Evolutionary conservation across 768 basidiomycete species (phyloP).

Genomic region (Dentipellis sp.): DNA sequence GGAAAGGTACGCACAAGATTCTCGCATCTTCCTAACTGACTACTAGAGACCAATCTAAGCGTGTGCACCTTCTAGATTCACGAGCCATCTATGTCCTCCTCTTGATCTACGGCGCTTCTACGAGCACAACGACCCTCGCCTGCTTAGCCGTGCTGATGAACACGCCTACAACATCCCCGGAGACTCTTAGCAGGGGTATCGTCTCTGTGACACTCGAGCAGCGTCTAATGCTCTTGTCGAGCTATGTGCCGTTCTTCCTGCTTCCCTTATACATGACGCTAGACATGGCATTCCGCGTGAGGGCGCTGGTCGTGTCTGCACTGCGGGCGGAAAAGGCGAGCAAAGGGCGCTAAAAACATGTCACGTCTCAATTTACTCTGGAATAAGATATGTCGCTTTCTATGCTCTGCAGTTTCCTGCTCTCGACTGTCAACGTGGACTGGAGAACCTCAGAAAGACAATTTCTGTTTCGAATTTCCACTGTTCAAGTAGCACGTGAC

Average conservation of each 20-base stretch:
- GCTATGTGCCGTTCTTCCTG: constrained; percentile 71
- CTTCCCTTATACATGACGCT: constrained; percentile 62
- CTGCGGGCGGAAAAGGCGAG: neutral
- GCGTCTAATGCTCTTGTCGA: constrained; percentile 45
- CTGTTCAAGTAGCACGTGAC: neutral
- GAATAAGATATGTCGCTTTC: too few species aligned
- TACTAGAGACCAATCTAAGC: neutral
- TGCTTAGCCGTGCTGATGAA: constrained; percentile 55
- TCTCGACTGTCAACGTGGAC: too few species aligned
- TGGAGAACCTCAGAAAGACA: too few species aligned
- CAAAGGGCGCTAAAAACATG: neutral
- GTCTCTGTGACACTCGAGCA: constrained; percentile 42
- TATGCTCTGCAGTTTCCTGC: too few species aligned
- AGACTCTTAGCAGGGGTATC: constrained; percentile 22
- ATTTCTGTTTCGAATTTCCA: too few species aligned
- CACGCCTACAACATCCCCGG: constrained; percentile 32
- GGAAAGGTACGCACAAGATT: constrained; percentile 32
- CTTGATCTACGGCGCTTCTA: constrained; percentile 67
- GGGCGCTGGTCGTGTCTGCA: constrained; percentile 11
- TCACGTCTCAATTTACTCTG: neutral
- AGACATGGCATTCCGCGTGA: constrained; percentile 48
- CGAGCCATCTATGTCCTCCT: constrained; percentile 51
- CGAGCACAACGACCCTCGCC: constrained; percentile 68
- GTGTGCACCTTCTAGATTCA: constrained; percentile 28
- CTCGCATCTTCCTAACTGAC: neutral